Base-by-base conservation (phyloP, 148 eudicot species). In the Polygonum aviculare region DNA sequence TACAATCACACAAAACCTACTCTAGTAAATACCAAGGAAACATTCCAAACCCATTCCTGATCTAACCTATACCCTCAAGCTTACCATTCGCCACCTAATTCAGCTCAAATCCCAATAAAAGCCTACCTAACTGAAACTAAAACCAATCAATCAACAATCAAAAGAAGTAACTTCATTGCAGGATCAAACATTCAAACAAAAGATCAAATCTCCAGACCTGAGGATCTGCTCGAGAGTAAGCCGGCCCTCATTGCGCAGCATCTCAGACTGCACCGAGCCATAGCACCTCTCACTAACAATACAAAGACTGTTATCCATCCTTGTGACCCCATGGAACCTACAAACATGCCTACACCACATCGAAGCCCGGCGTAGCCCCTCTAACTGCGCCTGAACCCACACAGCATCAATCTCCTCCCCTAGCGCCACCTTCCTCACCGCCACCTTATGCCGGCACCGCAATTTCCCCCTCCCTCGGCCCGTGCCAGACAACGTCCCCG, bases 291-390 rank as follows among this genome's bases (percentile, higher is more conserved):
- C 96, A 89, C 88, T 88, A 1, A 94, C 87, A 76, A 94, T 82
- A 36, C 88, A 83, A 5, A 94, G 77, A 44, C 86, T 78, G 39
- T 81, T 85, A 50, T 88, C 92, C 77, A 82, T 36, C 80, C 81
- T 86, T 0, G 75, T 79, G 14, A 78, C 88, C 19, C 97, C 98
- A 77, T 94, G 96, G 76, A 92, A 90, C 21, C 82, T 81, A 70
- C 97, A 92, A 15, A 94, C 97, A 83, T 90, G 93, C 83, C 98
- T 75, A 75, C 98, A 94, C 98, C 98, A 94, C 92, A 90, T 90
- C 0, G 98, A 86, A 0, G 85, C 75, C 77, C 89, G 84, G 78
- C 98, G 80, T 77, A 94, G 82, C 60, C 76, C 80, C 87, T 94
- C 98, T 41, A 94, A 85, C 79, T 90, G 90, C 1, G 74, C 83